These are phyloP conservation scores for Solanum sitiens DNA, from an alignment of 257 asterid species.

Conservation along the genomic window DNA sequence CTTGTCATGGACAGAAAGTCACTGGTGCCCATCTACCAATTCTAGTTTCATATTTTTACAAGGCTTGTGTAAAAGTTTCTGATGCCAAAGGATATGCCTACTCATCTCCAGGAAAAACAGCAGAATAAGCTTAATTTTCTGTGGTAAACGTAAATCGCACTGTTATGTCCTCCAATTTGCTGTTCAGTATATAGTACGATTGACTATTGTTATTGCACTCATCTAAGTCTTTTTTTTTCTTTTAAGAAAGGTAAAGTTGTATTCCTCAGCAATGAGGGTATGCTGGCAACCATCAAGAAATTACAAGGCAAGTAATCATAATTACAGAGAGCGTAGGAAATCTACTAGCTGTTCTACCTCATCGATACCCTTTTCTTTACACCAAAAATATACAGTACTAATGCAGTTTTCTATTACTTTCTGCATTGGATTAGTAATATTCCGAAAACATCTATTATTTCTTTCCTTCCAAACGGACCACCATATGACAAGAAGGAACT, in stretches of 20 bases:
- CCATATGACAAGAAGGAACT: background rate
- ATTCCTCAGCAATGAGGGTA: background rate
- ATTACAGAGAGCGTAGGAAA: background rate
- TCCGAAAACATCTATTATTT: background rate
- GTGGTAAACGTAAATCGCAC: background rate
- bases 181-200: background rate
- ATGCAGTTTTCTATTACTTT: background rate
- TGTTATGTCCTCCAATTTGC: background rate
- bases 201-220: background rate
- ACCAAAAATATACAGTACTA: background rate
- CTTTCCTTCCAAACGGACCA: background rate
- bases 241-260: background rate
- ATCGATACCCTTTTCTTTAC: background rate
- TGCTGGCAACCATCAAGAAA: background rate
- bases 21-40: background rate
- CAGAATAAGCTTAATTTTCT: background rate
- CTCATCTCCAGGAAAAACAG: background rate
- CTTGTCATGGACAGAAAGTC: background rate
- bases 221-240: background rate
- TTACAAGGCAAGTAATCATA: background rate
- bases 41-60: background rate
- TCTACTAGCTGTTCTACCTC: background rate
- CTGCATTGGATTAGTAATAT: background rate
- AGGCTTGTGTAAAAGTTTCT: conserved; percentile 17
- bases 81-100: conserved; percentile 43